These are phyloP conservation scores for Sicyos edulis DNA, from an alignment of 306 rosid species.

Conservation along the genomic window DNA sequence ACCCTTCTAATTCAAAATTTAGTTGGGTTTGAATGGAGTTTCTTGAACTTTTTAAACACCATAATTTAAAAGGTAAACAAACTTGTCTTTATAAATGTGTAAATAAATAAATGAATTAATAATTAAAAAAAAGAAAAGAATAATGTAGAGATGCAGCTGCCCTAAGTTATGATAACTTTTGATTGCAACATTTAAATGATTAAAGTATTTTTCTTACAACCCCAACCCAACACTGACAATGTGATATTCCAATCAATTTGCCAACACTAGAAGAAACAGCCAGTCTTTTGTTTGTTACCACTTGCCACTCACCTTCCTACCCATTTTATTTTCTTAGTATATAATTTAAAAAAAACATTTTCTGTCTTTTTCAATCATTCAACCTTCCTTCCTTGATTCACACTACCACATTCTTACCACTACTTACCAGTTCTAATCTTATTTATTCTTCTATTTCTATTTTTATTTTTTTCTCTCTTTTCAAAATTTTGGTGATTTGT, in stretches of 20 bases:
- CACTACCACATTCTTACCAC: background rate
- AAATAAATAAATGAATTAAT: background rate
- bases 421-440: background rate
- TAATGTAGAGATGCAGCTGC: conserved; percentile 15
- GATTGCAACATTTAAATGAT: conserved; percentile 18
- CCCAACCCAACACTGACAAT: background rate
- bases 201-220: background rate
- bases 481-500: no score
- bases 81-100: background rate
- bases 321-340: background rate
- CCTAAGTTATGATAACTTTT: background rate
- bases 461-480: no score
- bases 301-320: conserved; percentile 16
- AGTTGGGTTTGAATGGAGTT: background rate
- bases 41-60: background rate
- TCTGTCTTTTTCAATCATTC: conserved; percentile 12
- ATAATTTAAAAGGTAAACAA: background rate
- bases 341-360: background rate
- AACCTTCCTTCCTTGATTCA: background rate
- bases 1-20: no score
- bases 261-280: conserved; percentile 11
- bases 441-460: background rate
- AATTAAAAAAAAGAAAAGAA: background rate
- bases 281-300: conserved; percentile 6
- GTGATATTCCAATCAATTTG: conserved; percentile 15